A percentile compares a stretch with the other conserved stretches of the same genome.
Evolutionary conservation across 192 early-diverging fungal species (phyloP).

Genomic region (Obelidium mucronatum): DNA sequence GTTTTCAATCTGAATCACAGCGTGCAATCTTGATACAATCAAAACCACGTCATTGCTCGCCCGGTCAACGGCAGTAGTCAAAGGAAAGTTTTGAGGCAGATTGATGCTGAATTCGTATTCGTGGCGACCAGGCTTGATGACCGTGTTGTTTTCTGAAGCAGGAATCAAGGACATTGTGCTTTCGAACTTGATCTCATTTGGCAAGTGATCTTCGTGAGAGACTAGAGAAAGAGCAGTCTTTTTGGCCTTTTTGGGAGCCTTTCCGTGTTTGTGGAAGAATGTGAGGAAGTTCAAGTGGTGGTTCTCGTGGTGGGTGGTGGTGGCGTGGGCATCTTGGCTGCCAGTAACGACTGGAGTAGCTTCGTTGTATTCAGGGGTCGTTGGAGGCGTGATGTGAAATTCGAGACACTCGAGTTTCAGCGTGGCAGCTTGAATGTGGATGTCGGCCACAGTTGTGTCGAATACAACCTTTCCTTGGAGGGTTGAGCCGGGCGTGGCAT

Average conservation of each 20-base stretch:
- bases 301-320: background rate
- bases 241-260: conserved; percentile 2
- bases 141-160: background rate
- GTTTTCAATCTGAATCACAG: background rate
- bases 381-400: no score
- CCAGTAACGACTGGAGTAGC: background rate
- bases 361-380: background rate
- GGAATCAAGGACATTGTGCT: background rate
- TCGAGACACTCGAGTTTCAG: conserved; percentile 6
- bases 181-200: conserved; percentile 1
- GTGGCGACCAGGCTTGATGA: conserved; percentile 2
- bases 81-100: background rate
- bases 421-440: background rate
- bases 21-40: conserved; percentile 9
- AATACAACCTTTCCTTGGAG: conserved; percentile 5
- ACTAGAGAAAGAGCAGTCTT: background rate
- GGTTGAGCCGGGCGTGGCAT: background rate
- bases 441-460: conserved; percentile 21
- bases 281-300: conserved; percentile 14
- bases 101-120: conserved; percentile 7
- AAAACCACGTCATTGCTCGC: background rate
- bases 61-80: conserved; percentile 1
- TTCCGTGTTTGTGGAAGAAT: conserved; percentile 18
- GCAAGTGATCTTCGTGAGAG: background rate
- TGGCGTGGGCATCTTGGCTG: background rate